These are phyloP conservation scores for Novymonas esmeraldas DNA, from an alignment of 208 protist genomes.

Conservation along the genomic window DNA sequence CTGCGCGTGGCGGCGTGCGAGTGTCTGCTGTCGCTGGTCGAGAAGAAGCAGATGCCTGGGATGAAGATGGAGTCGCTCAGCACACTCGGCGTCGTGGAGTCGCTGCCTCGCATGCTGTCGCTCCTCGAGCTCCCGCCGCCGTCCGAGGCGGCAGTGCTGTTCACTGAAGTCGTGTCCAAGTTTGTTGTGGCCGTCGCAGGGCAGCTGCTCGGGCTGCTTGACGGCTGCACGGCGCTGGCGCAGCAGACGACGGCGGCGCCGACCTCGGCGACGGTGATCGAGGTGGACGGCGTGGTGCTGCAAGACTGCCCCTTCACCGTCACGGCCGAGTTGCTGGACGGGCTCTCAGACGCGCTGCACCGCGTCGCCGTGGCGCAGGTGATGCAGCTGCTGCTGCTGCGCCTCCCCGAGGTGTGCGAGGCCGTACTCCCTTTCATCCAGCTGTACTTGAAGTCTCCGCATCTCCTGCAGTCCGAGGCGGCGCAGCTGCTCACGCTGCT, in stretches of 20 bases:
- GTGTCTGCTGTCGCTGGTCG: constrained; percentile 63
- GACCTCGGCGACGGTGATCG: constrained; percentile 5
- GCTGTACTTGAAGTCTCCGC: constrained; percentile 57
- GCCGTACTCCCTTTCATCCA: constrained; percentile 55
- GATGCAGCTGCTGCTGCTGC: constrained; percentile 36
- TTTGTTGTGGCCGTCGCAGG: constrained; percentile 56
- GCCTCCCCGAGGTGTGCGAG: constrained; percentile 44
- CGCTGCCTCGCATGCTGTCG: constrained; percentile 59
- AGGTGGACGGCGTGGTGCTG: constrained; percentile 28
- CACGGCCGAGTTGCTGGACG: constrained; percentile 32
- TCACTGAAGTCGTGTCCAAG: constrained; percentile 54
- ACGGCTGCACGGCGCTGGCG: constrained; percentile 29
- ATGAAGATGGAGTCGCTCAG: constrained; percentile 67
- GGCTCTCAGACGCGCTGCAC: constrained; percentile 43
- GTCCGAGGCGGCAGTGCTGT: constrained; percentile 48
- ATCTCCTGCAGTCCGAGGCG: constrained; percentile 56
- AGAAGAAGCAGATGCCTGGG: constrained; percentile 82
- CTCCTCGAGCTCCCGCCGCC: constrained; percentile 52
- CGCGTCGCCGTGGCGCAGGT: constrained; percentile 54
- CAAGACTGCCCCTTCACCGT: constrained; percentile 35
- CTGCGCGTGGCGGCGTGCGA: constrained; percentile 57
- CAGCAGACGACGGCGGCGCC: constrained; percentile 5
- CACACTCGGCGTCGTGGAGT: constrained; percentile 57
- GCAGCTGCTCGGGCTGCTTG: constrained; percentile 65
- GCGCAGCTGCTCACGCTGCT: constrained; percentile 45